Base-by-base conservation (phyloP, 192 early-diverging fungal genomes). In the Coemansia sp. region DNA sequence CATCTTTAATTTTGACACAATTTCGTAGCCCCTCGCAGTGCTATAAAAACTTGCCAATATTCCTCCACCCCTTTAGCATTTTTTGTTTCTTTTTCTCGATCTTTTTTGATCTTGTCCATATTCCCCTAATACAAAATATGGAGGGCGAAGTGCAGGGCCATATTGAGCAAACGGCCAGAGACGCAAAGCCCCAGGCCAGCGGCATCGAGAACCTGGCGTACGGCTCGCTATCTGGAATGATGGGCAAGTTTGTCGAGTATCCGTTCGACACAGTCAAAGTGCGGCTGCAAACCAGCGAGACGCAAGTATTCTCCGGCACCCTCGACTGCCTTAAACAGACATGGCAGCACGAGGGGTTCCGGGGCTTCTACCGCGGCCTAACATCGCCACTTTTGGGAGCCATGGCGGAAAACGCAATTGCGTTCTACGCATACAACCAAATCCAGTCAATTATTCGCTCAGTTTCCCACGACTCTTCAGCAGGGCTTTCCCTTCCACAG, bases 201-300 rank as follows among this genome's bases (percentile, higher is more conserved):
- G 77, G 77, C 22, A 27, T 65, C 29, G 68, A 67, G 61, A 68
- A 80, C 32, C 77, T 80, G 14, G 62, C 62, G n/a, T 80, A 65
- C 39, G 77, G 77, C 18, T 84, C 77, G 48, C 62, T 94, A 13
- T 88, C 93, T 4, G 96, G 96, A 26, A 87, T 97, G 62, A 83
- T 88, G 20, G 96, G 92, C 75, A 96, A 96, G 85, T 83, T 93
- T 60, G 87, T 98, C 65, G 95, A 98, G 73, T 96, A 92, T 57
- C 95, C 96, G 3, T 96, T 96, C 70, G 96, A 97, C 81, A 95
- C 94, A 3, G 81, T 96, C 79, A 93, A 96, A 56, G 94, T 97
- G 10, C 90, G 95, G 3, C 84, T 98, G 37, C 96, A 98, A 66
- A 88, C 94, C 0, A 71, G 85, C 41, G 78, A 81, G 16, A 64